Base-by-base conservation (phyloP, 768 basidiomycete species). In the Boletus rufocinnamomeus region DNA sequence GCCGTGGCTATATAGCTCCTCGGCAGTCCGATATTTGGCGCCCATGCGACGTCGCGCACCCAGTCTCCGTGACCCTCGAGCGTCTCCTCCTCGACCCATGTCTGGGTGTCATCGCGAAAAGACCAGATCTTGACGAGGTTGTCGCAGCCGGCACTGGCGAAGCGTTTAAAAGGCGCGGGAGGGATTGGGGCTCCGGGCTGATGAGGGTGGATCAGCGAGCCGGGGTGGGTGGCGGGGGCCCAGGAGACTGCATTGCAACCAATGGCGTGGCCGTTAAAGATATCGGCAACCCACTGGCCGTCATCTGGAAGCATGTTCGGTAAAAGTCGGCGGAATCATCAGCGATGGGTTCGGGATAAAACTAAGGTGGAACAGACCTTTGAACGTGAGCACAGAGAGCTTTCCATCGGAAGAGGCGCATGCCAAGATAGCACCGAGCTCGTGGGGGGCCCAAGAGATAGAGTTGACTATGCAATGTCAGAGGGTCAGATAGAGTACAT, bases 11-110 rank as follows among this genome's bases (percentile, higher is more conserved):
- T 93, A 75, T 98, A 98, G 69, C 88, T 90, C 61, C 94, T 83
- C 0, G 96, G 93, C 17, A 98, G 80, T 0, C 97, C 97, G 61
- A 98, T 95, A 64, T 93, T 97, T 0, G 97, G 96, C 1, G 95
- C 95, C 95, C 95, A 98, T 0, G 96, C 93, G n/a, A 98, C 95
- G 71, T 98, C 96, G 48, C 96, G 82, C 23, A 99, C 95, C 96
- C 96, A 99, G 73, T 99, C 96, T 0, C 89, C 84, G 73, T 99
- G 96, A 0, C 93, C 95, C 50, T 93, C 91, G 25, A 99, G 83
- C 0, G 81, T 84, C 66, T 96, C 95, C 71, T 95, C 95, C 66
- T 93, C 92, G 16, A 83, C 80, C 94, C 95, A 98, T 9, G 90
- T 84, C 72, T 95, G 89, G 10, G 86, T 81, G 52, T 92, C 89